These are phyloP conservation scores for Globisporangium perplexum DNA, from an alignment of 352 stramenopile species.

Conservation along the genomic window DNA sequence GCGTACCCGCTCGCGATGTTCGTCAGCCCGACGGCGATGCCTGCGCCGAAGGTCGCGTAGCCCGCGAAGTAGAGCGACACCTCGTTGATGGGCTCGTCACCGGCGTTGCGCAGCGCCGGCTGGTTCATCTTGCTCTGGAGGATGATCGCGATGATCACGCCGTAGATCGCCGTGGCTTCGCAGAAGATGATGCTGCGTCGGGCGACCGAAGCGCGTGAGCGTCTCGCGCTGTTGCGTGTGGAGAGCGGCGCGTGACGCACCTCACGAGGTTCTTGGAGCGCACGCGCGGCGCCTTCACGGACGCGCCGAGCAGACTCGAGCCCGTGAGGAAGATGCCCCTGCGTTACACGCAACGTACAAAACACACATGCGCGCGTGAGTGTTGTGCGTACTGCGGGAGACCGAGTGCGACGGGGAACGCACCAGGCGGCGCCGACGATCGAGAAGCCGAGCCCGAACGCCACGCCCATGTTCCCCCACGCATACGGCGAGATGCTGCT, in stretches of 20 bases:
- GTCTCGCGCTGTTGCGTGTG: background rate
- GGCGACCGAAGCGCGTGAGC: too few relatives aligned
- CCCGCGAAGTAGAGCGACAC: conserved; percentile 92
- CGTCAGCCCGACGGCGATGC: conserved; percentile 96
- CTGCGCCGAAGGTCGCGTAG: conserved; percentile 97
- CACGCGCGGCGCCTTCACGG: conserved; percentile 98
- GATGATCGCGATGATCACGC: conserved; percentile 99
- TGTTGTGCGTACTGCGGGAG: background rate
- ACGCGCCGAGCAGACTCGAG: conserved; percentile 95
- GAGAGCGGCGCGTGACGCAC: conserved; percentile 7
- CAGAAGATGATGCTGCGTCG: conserved; percentile 98
- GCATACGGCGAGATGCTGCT: conserved; percentile 98
- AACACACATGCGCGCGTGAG: conserved; percentile 1
- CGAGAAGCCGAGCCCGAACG: conserved; percentile 94
- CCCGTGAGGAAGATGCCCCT: conserved; percentile 93
- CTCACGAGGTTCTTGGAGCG: conserved; percentile 98
- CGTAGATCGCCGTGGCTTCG: conserved; percentile 99
- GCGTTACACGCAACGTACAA: background rate
- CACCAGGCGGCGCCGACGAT: conserved; percentile 96
- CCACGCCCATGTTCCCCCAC: conserved; percentile 97
- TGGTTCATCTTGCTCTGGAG: conserved; percentile 95
- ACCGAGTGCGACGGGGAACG: conserved; percentile 9
- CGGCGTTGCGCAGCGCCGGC: conserved; percentile 45
- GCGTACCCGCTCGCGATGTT: conserved; percentile 94
- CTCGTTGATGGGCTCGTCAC: conserved; percentile 71